Conservation (phyloP, 371 early-diverging fungal species). For the Paramicrosporidium saccamoebae region DNA sequence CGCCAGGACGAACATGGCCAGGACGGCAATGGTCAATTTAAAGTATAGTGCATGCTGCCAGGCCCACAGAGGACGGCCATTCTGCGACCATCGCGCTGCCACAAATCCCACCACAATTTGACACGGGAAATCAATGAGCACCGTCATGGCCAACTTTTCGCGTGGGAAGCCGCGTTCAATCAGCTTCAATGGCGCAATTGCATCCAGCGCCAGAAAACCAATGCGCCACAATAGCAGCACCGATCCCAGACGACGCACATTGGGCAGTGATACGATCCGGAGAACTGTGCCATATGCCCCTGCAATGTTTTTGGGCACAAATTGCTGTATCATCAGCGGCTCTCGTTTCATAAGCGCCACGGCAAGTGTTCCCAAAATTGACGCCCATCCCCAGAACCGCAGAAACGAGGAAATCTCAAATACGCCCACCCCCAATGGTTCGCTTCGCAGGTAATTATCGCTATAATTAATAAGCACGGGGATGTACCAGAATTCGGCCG, state of each 20-base stretch:
- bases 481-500: conserved; percentile 33
- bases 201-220: conserved; percentile 75
- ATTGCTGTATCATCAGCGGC: conserved; percentile 5
- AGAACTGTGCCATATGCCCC: conserved; percentile 19
- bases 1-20: conserved; percentile 52
- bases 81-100: conserved; percentile 76
- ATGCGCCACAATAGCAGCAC: conserved; percentile 56
- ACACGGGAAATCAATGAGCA: conserved; percentile 72
- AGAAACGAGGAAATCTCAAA: conserved; percentile 48
- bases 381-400: conserved; percentile 63
- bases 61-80: conserved; percentile 41
- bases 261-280: conserved; percentile 27
- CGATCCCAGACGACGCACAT: conserved; percentile 42
- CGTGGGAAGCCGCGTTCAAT: conserved; percentile 73
- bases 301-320: conserved; percentile 4
- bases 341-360: conserved; percentile 41
- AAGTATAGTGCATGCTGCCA: conserved; percentile 72
- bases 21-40: conserved; percentile 28
- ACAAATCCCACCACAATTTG: conserved; percentile 85
- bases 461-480: conserved; percentile 6
- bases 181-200: conserved; percentile 63
- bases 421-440: conserved; percentile 27
- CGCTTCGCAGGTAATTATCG: conserved; percentile 50
- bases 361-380: conserved; percentile 43
- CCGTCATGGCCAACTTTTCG: conserved; percentile 69